Base-by-base conservation (phyloP, 495 filamentous ascomycete species). In the Talaromyces proteolyticus region DNA sequence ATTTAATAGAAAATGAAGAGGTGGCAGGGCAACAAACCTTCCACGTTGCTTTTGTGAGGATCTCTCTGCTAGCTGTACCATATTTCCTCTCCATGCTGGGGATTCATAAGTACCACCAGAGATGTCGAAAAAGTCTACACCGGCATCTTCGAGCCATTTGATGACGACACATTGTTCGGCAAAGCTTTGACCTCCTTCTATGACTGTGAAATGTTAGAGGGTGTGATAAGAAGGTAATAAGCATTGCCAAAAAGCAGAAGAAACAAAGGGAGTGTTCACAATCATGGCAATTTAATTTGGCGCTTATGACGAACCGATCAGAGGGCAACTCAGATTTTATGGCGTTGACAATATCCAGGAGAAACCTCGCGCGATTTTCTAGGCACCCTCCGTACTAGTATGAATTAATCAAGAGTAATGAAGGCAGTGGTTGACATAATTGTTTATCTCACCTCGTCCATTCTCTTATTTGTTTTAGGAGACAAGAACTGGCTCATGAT, bases 341-440 rank as follows among this genome's bases (percentile, higher is more conserved):
- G 6, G 54, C 51, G 11, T 60, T 45, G 38, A 59, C 54, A 20
- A 68, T 41, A 41, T 72, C 70, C 6, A 69, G 43, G 16, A 60
- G 56, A 22, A 73, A 53, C 3, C 69, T 50, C 3, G 54, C 66
- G 16, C 70, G 57, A 48, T 70, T 70, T 53, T 73, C 70, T 43
- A 72, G 65, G 39, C 50, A 58, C 21, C 70, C 70, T 14, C 70
- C 69, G 40, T 73, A 73, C 53, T 52, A 12, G 12, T 29, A 12
- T 29, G 5, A 29, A 29, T 29, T n/a, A n/a, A n/a, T n/a, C n/a
- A n/a, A n/a, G 12, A 12, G 25, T 5, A 29, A 29, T 29, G 25
- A 6, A 5, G 12, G 6, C 5, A 29, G 25, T 29, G 12, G 25
- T 29, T 5, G 25, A 29, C 5, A 29, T 12, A 5, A 29, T 6